Percentiles rank a stretch among this genome's conserved stretches.
Conservation (phyloP, 768 basidiomycete species). For the Tulasnella calospora region DNA sequence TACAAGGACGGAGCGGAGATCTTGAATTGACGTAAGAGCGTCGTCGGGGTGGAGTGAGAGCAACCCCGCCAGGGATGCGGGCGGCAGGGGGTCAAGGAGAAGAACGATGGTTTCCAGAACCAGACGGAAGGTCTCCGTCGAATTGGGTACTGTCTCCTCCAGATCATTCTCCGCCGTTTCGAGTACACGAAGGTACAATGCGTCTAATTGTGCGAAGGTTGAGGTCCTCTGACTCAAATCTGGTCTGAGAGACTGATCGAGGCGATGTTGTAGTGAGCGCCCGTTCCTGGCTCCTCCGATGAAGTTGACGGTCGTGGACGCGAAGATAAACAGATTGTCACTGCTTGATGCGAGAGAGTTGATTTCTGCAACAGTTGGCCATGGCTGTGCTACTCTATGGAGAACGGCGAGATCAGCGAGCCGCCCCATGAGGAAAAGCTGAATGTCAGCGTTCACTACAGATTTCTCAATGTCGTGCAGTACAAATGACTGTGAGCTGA, state of each 20-base stretch:
- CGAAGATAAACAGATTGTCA: neutral
- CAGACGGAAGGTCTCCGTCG: neutral
- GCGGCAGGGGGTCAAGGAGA: no score
- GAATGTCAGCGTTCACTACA: constrained; percentile 13
- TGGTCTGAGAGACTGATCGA: neutral
- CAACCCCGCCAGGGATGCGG: no score
- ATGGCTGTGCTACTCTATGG: neutral
- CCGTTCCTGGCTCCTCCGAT: neutral
- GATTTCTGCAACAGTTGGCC: neutral
- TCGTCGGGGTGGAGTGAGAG: no score
- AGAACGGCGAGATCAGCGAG: neutral
- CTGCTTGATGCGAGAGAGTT: neutral
- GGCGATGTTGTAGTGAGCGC: neutral
- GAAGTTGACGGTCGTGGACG: neutral
- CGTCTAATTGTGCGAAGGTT: neutral
- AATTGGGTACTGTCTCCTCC: neutral
- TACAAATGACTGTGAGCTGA: neutral
- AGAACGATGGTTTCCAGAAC: no score
- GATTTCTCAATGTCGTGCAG: neutral
- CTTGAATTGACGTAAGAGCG: no score
- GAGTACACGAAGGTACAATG: neutral
- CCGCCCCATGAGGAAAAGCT: neutral
- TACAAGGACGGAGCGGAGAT: no score
- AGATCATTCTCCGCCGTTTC: neutral
- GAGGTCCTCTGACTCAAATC: neutral